Evolutionary conservation across 805 yeast species (phyloP).

Genomic region (Diddensiella transvaalensis): DNA sequence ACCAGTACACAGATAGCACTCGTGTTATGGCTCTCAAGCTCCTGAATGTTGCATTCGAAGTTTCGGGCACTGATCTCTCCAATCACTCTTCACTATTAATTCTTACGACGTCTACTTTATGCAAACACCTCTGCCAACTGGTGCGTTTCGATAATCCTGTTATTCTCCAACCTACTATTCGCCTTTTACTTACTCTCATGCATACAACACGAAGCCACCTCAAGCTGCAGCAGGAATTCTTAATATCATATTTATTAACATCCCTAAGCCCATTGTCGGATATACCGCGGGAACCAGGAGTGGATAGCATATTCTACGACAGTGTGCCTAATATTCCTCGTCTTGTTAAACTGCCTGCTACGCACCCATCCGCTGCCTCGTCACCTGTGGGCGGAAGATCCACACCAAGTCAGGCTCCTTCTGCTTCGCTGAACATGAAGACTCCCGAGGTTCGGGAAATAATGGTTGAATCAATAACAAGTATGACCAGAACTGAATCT

Average conservation of each 20-base stretch:
- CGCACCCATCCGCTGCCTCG: slow-evolving; percentile 15
- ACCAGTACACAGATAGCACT: slow-evolving; percentile 82
- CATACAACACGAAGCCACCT: slow-evolving; percentile 61
- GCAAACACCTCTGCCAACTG: slow-evolving; percentile 77
- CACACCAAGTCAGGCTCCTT: slow-evolving; percentile 14
- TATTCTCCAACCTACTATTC: slow-evolving; percentile 69
- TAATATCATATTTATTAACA: slow-evolving; percentile 37
- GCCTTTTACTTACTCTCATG: slow-evolving; percentile 67
- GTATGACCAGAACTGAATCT: slow-evolving; percentile 55
- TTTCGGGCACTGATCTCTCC: slow-evolving; percentile 62
- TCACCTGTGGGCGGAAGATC: slow-evolving; percentile 23
- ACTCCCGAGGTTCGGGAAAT: slow-evolving; percentile 58
- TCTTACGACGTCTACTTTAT: slow-evolving; percentile 73
- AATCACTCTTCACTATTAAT: slow-evolving; percentile 62
- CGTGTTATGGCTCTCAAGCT: slow-evolving; percentile 77
- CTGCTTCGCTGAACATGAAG: slow-evolving; percentile 18
- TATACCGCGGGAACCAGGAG: slow-evolving; percentile 36
- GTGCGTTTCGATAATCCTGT: slow-evolving; percentile 72
- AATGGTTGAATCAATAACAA: slow-evolving; percentile 77
- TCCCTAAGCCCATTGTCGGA: slow-evolving; percentile 36
- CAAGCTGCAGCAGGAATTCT: slow-evolving; percentile 73
- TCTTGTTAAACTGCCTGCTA: slow-evolving; percentile 56
- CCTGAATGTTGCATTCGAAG: slow-evolving; percentile 75
- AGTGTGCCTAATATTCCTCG: slow-evolving; percentile 37
- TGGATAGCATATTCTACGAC: slow-evolving; percentile 38